Base-by-base conservation (phyloP, 192 early-diverging fungal genomes). In the Lunasporangiospora selenospora region DNA sequence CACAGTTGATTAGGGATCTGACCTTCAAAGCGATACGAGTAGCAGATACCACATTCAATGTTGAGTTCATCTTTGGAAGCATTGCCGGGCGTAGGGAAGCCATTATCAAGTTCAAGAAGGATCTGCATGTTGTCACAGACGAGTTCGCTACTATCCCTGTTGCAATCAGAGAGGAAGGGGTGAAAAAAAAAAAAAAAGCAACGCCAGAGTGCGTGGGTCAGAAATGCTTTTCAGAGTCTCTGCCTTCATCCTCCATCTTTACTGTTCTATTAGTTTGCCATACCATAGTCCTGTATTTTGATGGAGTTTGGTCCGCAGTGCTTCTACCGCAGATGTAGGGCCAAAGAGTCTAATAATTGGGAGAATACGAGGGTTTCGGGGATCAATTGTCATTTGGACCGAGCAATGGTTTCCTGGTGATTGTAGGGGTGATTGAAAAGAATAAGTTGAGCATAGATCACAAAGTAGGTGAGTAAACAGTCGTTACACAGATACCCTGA, bases 361-460 rank as follows among this genome's bases (percentile, higher is more conserved):
- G 36, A 63, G 41, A 24, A 47, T 56, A 1, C 47, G 48, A 6
- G 69, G 61, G 3, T 48, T 51, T 6, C 58, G 38, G 11, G 69
- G 69, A 32, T 73, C 60, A 6, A 73, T 38, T 1, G 27, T 58
- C 13, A 73, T 63, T 43, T 73, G 69, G n/a, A 73, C 58, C 6
- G 69, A 63, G 30, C 69, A 73, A 39, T 73, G 69, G n/a, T 73
- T 63, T 6, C 69, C 67, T 67, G n/a, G n/a, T n/a, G n/a, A n/a
- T n/a, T n/a, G 50, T 0, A 54, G 7, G 2, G 9, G n/a, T 19
- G 36, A 41, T 5, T 12, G 29, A 27, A 1, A 15, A 54, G 24
- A 12, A 29, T 10, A 49, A 10, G n/a, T n/a, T n/a, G n/a, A n/a
- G n/a, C n/a, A n/a, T 0, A 46, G 24, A 46, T 43, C 16, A 4